Percentiles rank a stretch among this genome's conserved stretches.
These are phyloP conservation scores for Calonectria henricotiae DNA, from an alignment of 2,329 filamentous ascomycete genomes.

Conservation along the genomic window DNA sequence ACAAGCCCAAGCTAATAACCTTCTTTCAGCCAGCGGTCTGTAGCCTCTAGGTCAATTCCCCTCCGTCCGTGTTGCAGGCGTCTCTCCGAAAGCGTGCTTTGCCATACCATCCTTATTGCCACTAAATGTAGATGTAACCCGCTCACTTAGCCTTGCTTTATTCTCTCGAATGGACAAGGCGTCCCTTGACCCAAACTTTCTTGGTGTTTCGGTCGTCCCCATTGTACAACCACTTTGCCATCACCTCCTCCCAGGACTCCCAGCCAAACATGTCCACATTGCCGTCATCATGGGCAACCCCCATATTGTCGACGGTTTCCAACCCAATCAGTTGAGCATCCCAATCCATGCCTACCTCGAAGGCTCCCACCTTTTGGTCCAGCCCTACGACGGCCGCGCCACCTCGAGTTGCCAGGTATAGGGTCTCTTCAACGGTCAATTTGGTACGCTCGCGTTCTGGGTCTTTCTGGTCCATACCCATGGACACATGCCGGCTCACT, in stretches of 20 bases:
- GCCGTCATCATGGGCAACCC: conserved; percentile 62
- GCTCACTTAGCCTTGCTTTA: conserved; percentile 26
- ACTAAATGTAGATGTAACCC: not conserved
- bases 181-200: conserved; percentile 90
- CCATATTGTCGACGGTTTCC: conserved; percentile 64
- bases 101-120: not conserved
- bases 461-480: conserved; percentile 61
- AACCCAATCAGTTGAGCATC: conserved; percentile 89
- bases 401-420: conserved; percentile 91
- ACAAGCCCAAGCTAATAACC: too few relatives aligned
- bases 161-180: conserved; percentile 79
- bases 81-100: not conserved
- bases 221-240: conserved; percentile 96
- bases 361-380: conserved; percentile 80
- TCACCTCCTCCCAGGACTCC: conserved; percentile 88
- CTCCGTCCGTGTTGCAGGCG: not conserved
- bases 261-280: conserved; percentile 92
- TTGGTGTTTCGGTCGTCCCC: conserved; percentile 94
- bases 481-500: conserved; percentile 81
- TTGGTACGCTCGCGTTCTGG: conserved; percentile 69
- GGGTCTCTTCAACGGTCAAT: conserved; percentile 86
- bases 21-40: too few relatives aligned
- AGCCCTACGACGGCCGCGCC: conserved; percentile 88
- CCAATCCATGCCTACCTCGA: conserved; percentile 90
- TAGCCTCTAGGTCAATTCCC: not conserved